phyloP scores from a whole-genome alignment of 495 filamentous ascomycete species.

The Cercophora sp. region DNA sequence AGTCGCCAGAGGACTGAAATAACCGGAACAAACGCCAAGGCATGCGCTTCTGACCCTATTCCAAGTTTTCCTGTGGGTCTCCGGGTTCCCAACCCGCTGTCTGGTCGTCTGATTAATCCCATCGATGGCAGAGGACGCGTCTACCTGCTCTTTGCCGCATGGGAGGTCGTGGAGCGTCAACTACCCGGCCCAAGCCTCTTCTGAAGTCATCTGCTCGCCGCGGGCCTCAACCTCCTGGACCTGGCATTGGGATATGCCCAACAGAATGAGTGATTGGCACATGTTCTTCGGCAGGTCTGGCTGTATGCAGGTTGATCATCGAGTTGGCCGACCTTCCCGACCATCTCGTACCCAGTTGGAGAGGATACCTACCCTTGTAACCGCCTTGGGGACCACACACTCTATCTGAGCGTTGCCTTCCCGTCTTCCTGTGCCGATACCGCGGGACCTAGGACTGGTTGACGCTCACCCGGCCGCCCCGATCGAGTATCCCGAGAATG shows the following conservation, averaged over 20 bases:
- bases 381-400: background rate
- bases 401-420: background rate
- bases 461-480: no score
- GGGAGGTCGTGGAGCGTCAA: conserved; percentile 5
- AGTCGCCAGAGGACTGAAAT: no score
- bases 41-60: no score
- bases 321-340: background rate
- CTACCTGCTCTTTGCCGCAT: background rate
- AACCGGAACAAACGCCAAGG: no score
- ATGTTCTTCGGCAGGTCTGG: background rate
- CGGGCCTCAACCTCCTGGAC: no score
- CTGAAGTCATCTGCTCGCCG: conserved; percentile 4
- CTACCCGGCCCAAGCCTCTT: background rate
- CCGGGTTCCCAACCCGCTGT: no score
- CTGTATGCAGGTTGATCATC: conserved; percentile 4
- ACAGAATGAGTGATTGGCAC: background rate
- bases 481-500: background rate
- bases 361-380: conserved; percentile 4
- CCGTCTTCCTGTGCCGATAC: no score
- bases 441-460: no score
- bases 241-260: no score
- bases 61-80: no score
- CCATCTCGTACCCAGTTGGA: background rate
- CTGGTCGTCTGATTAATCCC: conserved; percentile 4
- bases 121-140: background rate